These are phyloP conservation scores for Pluteus cervinus DNA, from an alignment of 768 basidiomycete species.

Conservation along the genomic window DNA sequence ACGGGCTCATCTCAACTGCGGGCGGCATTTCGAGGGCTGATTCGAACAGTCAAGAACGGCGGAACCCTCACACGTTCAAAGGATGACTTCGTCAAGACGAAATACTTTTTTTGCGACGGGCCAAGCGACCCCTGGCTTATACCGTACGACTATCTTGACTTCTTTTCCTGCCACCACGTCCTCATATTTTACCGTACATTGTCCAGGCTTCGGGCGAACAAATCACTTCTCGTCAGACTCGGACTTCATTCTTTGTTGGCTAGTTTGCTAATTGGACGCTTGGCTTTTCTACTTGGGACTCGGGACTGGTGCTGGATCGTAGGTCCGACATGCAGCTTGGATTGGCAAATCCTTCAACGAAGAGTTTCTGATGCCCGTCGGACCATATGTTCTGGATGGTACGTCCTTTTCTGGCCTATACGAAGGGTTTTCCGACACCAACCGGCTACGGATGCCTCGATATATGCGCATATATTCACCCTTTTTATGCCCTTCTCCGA, in stretches of 20 bases:
- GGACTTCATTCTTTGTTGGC: background rate
- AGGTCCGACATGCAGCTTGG: slow-evolving; percentile 35
- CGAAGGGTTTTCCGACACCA: too few species aligned
- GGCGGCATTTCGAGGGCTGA: background rate
- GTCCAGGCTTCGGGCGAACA: background rate
- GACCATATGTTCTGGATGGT: slow-evolving; percentile 32
- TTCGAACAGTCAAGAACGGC: slow-evolving; percentile 24
- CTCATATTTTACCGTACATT: slow-evolving; percentile 3
- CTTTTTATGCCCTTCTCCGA: too few species aligned
- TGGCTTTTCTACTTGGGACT: background rate
- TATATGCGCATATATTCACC: slow-evolving; percentile 14
- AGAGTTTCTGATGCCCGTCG: slow-evolving; percentile 30
- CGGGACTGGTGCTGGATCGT: background rate
- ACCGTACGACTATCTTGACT: slow-evolving; percentile 18
- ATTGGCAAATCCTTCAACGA: slow-evolving; percentile 25
- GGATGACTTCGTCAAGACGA: slow-evolving; percentile 26
- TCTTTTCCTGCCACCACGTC: background rate
- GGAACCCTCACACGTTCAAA: slow-evolving; percentile 27
- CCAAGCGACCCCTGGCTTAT: slow-evolving; percentile 28
- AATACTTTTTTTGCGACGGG: slow-evolving; percentile 32
- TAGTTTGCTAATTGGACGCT: background rate
- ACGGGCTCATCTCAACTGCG: slow-evolving; percentile 2
- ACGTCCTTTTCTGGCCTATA: slow-evolving; percentile 6
- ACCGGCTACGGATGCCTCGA: background rate
- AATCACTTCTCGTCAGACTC: background rate